Conservation (phyloP, 1,139 yeast genomes). For the Blastobotrys serpentis region DNA sequence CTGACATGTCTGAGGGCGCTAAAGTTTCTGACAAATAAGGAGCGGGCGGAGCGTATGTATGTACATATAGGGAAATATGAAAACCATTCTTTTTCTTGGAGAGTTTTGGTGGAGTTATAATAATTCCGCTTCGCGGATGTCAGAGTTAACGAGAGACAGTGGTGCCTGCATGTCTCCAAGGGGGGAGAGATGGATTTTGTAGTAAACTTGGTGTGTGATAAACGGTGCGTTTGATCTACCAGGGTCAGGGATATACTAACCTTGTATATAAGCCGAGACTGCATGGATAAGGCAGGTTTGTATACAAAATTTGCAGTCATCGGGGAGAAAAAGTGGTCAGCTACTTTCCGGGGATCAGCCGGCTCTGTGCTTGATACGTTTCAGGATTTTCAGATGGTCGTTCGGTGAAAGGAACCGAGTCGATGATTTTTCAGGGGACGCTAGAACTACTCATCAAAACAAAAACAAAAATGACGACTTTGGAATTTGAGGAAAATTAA, state of each 20-base stretch:
- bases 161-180: too few species aligned
- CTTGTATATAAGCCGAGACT: neutral
- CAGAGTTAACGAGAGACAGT: neutral
- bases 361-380: neutral
- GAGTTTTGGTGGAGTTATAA: neutral
- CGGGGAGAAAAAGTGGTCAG: neutral
- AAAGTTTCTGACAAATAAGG: constrained; percentile 29
- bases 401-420: too few species aligned
- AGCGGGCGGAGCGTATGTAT: too few species aligned
- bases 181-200: neutral
- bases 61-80: neutral
- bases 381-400: too few species aligned
- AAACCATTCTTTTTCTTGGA: too few species aligned
- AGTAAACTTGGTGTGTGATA: neutral
- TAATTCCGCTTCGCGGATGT: neutral
- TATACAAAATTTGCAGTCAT: neutral
- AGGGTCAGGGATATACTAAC: neutral
- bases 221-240: constrained; percentile 3
- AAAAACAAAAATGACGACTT: too few species aligned
- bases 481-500: too few species aligned
- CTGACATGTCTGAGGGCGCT: constrained; percentile 55
- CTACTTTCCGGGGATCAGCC: neutral
- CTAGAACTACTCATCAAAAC: too few species aligned
- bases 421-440: too few species aligned
- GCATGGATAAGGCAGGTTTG: neutral